Evolutionary conservation across 2,329 filamentous ascomycete species (phyloP), one percentile per base, ranked within the genome.

Genomic region (Ascochyta pisi): DNA sequence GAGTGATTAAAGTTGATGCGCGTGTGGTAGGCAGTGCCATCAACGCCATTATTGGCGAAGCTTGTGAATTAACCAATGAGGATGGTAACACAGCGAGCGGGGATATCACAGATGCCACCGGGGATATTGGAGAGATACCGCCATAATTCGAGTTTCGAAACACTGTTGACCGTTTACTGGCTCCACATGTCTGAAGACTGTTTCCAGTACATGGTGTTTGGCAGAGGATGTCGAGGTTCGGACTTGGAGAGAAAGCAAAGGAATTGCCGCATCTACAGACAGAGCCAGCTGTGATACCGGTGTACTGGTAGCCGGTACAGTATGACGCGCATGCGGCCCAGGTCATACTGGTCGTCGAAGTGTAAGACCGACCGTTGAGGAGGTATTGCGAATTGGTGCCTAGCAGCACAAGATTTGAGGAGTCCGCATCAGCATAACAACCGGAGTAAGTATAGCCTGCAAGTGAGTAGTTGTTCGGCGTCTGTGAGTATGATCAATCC

Each of bases 201-300:
- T 23, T 31, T 31, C 46, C 46, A 33, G 46, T 31, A 40, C 46
- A 49, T 40, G 35, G n/a, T 23, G 35, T 40, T 26, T n/a, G 8
- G 29, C 35, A 49, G 13, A 31, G 34, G 2, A 23, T 6, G 22
- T 40, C 46, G 24, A 16, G 10, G n/a, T 6, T 24, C 22, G 22
- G 22, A 23, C 2, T 40, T n/a, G 46, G 15, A 49, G 46, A 29
- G 29, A 29, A 49, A 31, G 15, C 29, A 24, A 49, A 49, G 1
- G 22, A 27, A 26, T 41, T 49, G 16, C 46, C 35, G n/a, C 46
- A 49, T 40, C 46, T 24, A 40, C 46, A 49, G 5, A 31, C 22
- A 13, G 46, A 49, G 23, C 46, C 46, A 23, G 34, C 26, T 10
- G 9, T 49, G 24, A 49, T 31, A n/a, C 46, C 37, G 23, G 46